Conservation (phyloP, 768 basidiomycete species). For the Collybia mongolica region DNA sequence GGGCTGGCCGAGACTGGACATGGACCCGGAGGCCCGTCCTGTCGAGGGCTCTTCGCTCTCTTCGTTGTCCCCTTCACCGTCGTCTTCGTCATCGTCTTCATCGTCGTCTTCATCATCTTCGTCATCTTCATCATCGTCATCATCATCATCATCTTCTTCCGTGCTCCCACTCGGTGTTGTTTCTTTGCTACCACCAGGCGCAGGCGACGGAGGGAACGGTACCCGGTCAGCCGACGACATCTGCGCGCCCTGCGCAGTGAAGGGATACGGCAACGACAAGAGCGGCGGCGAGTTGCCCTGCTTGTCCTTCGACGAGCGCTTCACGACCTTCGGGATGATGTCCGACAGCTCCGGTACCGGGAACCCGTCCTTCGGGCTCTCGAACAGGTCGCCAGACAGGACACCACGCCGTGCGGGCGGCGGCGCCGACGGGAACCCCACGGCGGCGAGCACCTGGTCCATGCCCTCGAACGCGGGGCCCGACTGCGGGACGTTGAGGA, state of each 20-base stretch:
- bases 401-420: constrained; percentile 55
- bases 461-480: constrained; percentile 41
- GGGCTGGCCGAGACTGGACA: constrained; percentile 84
- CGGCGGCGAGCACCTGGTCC: constrained; percentile 57
- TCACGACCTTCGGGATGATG: constrained; percentile 47
- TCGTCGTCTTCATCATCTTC: constrained; percentile 23
- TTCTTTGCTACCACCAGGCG: constrained; percentile 19
- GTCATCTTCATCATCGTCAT: constrained; percentile 26
- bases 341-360: constrained; percentile 15
- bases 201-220: constrained; percentile 72
- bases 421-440: constrained; percentile 50
- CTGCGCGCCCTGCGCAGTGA: constrained; percentile 59
- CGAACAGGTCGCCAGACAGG: constrained; percentile 67
- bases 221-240: constrained; percentile 61
- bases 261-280: constrained; percentile 67
- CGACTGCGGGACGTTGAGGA: constrained; percentile 19
- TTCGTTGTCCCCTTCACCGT: constrained; percentile 37
- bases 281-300: constrained; percentile 40
- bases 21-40: constrained; percentile 72
- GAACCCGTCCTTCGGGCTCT: constrained; percentile 38
- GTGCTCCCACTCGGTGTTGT: constrained; percentile 22
- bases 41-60: constrained; percentile 54
- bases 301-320: constrained; percentile 47
- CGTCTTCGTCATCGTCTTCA: constrained; percentile 24
- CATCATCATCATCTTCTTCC: constrained; percentile 18